These are phyloP conservation scores for Vaccinium darrowii DNA, from an alignment of 148 eudicot genomes.

Conservation along the genomic window DNA sequence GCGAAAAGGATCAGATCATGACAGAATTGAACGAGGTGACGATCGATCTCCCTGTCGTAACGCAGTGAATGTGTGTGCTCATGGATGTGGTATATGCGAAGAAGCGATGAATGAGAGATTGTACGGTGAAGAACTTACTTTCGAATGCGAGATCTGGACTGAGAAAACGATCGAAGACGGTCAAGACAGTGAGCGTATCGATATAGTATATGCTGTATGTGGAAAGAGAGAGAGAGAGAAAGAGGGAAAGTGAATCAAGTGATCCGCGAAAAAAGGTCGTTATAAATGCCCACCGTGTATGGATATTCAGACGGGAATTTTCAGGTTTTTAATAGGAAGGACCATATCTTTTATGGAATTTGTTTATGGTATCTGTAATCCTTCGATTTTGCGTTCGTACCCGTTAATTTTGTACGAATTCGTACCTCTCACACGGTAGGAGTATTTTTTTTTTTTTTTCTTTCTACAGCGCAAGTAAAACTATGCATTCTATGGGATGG, in stretches of 20 bases:
- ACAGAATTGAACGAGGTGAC: neutral
- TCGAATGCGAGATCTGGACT: slow-evolving; percentile 11
- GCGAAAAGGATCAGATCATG: neutral
- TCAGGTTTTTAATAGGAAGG: neutral
- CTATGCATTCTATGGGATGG: no score
- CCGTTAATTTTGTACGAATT: no score
- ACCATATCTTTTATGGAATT: neutral
- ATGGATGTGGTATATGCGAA: neutral
- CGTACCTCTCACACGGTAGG: no score
- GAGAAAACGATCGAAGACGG: neutral
- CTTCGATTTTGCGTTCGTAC: neutral
- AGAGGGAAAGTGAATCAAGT: neutral
- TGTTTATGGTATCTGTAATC: neutral
- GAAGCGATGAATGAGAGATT: neutral
- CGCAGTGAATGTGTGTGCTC: neutral
- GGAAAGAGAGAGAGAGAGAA: neutral
- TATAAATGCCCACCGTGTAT: neutral
- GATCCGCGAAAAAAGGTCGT: slow-evolving; percentile 20
- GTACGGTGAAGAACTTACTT: slow-evolving; percentile 9
- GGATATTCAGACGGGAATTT: neutral
- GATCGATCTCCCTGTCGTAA: neutral
- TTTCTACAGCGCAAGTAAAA: no score
- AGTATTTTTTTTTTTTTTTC: no score
- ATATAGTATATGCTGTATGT: slow-evolving; percentile 5
- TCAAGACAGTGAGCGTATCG: neutral